Evolutionary conservation across 1,284 basidiomycete genomes (phyloP).

Genomic region (Albatrellus sp.): DNA sequence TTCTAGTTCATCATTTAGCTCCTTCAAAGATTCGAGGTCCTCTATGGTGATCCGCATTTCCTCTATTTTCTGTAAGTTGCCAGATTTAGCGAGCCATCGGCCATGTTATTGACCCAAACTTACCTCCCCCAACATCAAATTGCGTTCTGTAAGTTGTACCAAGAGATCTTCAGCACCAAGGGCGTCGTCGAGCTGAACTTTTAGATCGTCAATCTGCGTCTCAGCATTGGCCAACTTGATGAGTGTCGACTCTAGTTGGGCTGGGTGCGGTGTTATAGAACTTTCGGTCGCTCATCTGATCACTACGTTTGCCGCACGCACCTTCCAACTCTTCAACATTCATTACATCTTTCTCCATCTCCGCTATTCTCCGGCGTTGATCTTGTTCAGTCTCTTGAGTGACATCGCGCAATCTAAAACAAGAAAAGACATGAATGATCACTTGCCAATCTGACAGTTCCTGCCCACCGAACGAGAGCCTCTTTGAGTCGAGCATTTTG

Average conservation of each 20-base stretch:
- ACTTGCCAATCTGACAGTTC: conserved; percentile 1
- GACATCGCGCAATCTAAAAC: conserved; percentile 69
- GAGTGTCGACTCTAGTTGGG: conserved; percentile 67
- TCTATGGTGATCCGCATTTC: conserved; percentile 93
- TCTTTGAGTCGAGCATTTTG: conserved; percentile 95
- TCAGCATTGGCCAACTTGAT: conserved; percentile 80
- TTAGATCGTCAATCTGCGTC: conserved; percentile 86
- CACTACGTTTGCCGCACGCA: conserved; percentile 16
- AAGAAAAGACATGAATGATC: conserved; percentile 5
- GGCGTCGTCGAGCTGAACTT: conserved; percentile 90
- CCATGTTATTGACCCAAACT: conserved; percentile 6
- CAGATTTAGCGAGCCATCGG: conserved; percentile 1
- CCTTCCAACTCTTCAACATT: conserved; percentile 60
- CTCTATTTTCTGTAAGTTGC: conserved; percentile 70
- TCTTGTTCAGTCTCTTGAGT: conserved; percentile 82
- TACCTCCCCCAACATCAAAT: conserved; percentile 82
- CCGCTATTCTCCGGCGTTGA: conserved; percentile 67
- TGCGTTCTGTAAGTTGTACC: conserved; percentile 90
- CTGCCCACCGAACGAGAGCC: conserved; percentile 67
- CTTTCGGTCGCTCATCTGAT: background rate
- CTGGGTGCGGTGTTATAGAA: conserved; percentile 24
- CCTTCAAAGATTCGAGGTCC: conserved; percentile 90
- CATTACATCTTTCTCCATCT: conserved; percentile 82
- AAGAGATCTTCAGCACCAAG: conserved; percentile 94
- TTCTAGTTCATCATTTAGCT: conserved; percentile 94